These are phyloP conservation scores for Curvularia spicifera DNA, from an alignment of 2,329 filamentous ascomycete species.

Conservation along the genomic window DNA sequence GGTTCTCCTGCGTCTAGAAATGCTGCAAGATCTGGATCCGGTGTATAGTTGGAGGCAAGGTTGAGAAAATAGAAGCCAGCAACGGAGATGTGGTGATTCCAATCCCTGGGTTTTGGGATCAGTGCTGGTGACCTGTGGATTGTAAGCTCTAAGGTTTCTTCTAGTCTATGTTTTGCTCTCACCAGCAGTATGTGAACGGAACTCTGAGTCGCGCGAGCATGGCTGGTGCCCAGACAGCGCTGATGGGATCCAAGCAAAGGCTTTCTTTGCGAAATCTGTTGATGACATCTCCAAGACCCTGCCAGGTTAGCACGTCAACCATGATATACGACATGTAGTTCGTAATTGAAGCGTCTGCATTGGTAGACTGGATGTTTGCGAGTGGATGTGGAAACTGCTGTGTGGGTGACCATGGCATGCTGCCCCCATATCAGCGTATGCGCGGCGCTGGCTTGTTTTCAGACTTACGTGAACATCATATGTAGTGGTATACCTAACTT, in stretches of 20 bases:
- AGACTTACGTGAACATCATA: constrained; percentile 83
- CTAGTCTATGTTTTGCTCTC: constrained; percentile 10
- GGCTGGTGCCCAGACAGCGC: constrained; percentile 81
- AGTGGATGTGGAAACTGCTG: constrained; percentile 85
- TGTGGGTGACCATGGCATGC: constrained; percentile 89
- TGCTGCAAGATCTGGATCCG: constrained; percentile 47
- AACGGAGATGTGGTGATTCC: constrained; percentile 50
- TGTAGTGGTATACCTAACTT: constrained; percentile 77
- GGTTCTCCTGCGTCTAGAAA: constrained; percentile 50
- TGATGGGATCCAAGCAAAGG: constrained; percentile 77
- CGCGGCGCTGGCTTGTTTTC: not conserved
- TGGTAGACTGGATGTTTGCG: constrained; percentile 78
- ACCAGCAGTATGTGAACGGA: constrained; percentile 91
- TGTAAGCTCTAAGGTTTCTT: not conserved
- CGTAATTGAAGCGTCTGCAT: constrained; percentile 75
- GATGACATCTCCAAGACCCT: constrained; percentile 88
- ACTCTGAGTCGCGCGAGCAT: constrained; percentile 76
- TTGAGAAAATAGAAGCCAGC: constrained; percentile 52
- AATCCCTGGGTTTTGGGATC: constrained; percentile 57
- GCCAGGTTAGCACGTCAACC: constrained; percentile 92
- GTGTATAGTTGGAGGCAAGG: constrained; percentile 49
- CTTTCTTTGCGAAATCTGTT: constrained; percentile 81
- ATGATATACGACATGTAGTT: constrained; percentile 85
- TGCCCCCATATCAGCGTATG: constrained; percentile 33
- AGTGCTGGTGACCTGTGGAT: constrained; percentile 47